Base-by-base conservation (phyloP, 1,284 basidiomycete genomes). In the Ceratobasidium sp. region DNA sequence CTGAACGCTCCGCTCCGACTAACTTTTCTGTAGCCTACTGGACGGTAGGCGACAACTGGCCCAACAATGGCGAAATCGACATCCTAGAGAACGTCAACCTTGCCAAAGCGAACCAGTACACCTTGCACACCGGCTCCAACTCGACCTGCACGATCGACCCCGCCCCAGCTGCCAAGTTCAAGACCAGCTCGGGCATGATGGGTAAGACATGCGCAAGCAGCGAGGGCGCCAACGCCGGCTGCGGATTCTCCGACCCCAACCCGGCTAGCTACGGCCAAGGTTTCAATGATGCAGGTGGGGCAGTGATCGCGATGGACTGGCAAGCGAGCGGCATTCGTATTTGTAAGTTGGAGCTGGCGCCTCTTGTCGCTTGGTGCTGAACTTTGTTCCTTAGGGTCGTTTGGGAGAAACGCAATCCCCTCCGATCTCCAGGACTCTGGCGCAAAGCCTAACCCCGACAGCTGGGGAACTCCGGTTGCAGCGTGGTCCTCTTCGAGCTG, bases 281-380 rank as follows among this genome's bases (percentile, higher is more conserved):
- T 43, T 92, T 94, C 81, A 91, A 93, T 80, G 85, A 86, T 0
- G 88, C 87, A 80, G 91, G 91, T 13, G 92, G 93, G 22, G 93
- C 92, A 17, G 88, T 92, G 0, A 91, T 90, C 79, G 92, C 90
- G 0, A 93, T 93, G 90, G 90, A 91, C 78, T 94, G 91, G 91
- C 91, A 92, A 79, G 87, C 90, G 77, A 87, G 86, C 61, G 90
- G 90, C 0, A 92, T 94, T 76, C 88, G 89, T n/a, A 86, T 93
- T 76, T 94, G 92, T 92, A 76, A 82, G 90, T 86, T 7, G 66
- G 29, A 6, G 46, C 25, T 40, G n/a, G 29, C 15, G 51, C 29
- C 25, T 62, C 70, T 19, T 46, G 61, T 25, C 40, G 62, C 25
- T 52, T 52, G 61, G 40, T 46, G 34, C 54, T 57, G 40, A 74